These are phyloP conservation scores for Phytophthora idaei DNA, from an alignment of 352 stramenopile genomes.

Conservation along the genomic window DNA sequence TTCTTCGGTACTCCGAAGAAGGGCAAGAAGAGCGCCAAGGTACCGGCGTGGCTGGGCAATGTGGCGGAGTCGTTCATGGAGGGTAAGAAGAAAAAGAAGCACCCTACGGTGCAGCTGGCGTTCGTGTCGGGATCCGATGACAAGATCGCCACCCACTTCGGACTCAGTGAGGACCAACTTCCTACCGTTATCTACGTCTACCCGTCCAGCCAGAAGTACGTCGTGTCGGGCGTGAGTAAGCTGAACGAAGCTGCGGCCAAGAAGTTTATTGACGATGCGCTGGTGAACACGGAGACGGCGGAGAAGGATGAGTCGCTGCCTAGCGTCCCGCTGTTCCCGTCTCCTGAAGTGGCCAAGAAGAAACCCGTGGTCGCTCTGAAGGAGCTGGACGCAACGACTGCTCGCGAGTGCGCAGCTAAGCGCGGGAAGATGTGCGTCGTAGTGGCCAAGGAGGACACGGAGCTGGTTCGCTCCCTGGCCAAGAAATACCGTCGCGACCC, in stretches of 20 bases:
- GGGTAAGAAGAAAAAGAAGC: slow-evolving; percentile 71
- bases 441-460: slow-evolving; percentile 45
- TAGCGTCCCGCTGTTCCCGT: slow-evolving; percentile 65
- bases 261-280: slow-evolving; percentile 58
- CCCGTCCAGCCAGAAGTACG: slow-evolving; percentile 51
- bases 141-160: slow-evolving; percentile 76
- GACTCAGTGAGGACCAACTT: slow-evolving; percentile 54
- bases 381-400: slow-evolving; percentile 38
- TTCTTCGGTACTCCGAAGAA: slow-evolving; percentile 71
- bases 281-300: slow-evolving; percentile 37
- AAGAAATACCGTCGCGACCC: slow-evolving; percentile 84
- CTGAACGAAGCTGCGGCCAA: slow-evolving; percentile 59
- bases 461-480: slow-evolving; percentile 57
- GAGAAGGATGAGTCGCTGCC: slow-evolving; percentile 41
- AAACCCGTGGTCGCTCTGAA: slow-evolving; percentile 60
- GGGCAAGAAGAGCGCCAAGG: slow-evolving; percentile 52
- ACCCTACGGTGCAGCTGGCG: slow-evolving; percentile 50
- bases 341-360: slow-evolving; percentile 72
- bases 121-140: slow-evolving; percentile 68
- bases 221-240: slow-evolving; percentile 33
- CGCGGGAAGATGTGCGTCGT: slow-evolving; percentile 81
- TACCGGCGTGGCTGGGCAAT: slow-evolving; percentile 59
- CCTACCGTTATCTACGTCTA: slow-evolving; percentile 71
- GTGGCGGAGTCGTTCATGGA: slow-evolving; percentile 65
- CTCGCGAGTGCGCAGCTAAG: slow-evolving; percentile 52